Conservation (phyloP, 352 stramenopile genomes). For the Phytopythium vexans region DNA sequence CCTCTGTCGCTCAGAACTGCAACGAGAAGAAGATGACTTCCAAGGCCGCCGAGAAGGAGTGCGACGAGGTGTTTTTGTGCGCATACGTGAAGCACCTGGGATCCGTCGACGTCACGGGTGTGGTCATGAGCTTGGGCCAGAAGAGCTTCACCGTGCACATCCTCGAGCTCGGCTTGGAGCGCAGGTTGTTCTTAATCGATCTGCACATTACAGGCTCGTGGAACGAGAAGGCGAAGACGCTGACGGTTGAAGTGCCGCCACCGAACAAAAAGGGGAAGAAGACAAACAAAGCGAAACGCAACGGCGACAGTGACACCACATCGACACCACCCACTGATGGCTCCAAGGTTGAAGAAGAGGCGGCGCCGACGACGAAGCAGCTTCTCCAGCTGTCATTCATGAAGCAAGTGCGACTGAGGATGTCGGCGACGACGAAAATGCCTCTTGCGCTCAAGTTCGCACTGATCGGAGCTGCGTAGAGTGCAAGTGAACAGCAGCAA, state of each 20-base stretch:
- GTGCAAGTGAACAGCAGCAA: neutral
- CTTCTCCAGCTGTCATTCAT: slow-evolving; percentile 52
- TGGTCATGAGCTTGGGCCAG: slow-evolving; percentile 68
- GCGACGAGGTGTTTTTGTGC: slow-evolving; percentile 79
- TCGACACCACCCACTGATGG: neutral
- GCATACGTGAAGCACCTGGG: slow-evolving; percentile 68
- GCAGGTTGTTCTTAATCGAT: slow-evolving; percentile 55
- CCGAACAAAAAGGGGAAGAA: slow-evolving; percentile 10
- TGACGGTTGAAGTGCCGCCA: slow-evolving; percentile 37
- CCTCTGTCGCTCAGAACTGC: slow-evolving; percentile 62
- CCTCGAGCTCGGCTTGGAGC: slow-evolving; percentile 66
- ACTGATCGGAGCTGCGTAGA: slow-evolving; percentile 33
- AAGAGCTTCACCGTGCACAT: slow-evolving; percentile 83
- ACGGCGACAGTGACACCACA: neutral
- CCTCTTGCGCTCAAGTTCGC: slow-evolving; percentile 53
- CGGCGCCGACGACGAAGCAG: slow-evolving; percentile 2
- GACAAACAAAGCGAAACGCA: slow-evolving; percentile 5
- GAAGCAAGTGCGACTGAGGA: slow-evolving; percentile 55
- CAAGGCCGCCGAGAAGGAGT: slow-evolving; percentile 78
- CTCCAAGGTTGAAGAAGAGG: slow-evolving; percentile 4
- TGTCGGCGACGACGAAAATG: slow-evolving; percentile 70
- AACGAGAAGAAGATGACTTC: slow-evolving; percentile 86
- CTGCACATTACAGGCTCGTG: slow-evolving; percentile 36
- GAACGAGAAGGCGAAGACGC: slow-evolving; percentile 43
- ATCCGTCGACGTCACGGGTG: slow-evolving; percentile 55